A percentile compares a stretch with the other conserved stretches of the same genome.
Conservation (phyloP, 192 early-diverging fungal genomes). For the Umbelopsis vinacea region DNA sequence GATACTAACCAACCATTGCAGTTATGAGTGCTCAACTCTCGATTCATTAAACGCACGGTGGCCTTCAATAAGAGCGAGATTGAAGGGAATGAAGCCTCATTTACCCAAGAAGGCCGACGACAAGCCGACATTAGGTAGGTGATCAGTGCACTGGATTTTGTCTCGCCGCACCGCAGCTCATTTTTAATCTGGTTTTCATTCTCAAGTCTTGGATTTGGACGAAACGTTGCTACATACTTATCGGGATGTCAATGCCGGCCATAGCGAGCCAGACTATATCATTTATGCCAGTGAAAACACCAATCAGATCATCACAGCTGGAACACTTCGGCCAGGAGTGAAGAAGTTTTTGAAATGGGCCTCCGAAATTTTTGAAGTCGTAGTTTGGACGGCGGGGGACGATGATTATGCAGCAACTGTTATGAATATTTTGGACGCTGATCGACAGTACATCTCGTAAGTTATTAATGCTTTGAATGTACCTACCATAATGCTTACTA, state of each 20-base stretch:
- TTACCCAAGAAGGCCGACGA: constrained; percentile 42
- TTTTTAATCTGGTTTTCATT: neutral
- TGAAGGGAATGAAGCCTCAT: constrained; percentile 39
- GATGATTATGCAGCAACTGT: constrained; percentile 40
- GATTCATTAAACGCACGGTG: constrained; percentile 42
- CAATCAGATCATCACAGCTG: constrained; percentile 30
- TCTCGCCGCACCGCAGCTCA: neutral
- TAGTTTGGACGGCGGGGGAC: constrained; percentile 44
- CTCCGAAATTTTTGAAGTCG: constrained; percentile 38
- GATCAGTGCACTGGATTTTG: neutral
- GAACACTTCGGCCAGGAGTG: constrained; percentile 38
- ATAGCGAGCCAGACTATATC: constrained; percentile 33
- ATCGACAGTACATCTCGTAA: constrained; percentile 38
- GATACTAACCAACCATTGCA: neutral
- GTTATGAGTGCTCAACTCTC: constrained; percentile 39
- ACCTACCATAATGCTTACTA: neutral
- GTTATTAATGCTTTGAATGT: neutral
- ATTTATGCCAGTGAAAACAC: constrained; percentile 34
- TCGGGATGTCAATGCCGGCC: constrained; percentile 15
- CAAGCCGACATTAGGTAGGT: constrained; percentile 39
- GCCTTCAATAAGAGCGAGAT: constrained; percentile 39
- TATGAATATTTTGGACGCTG: constrained; percentile 34
- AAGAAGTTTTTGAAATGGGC: constrained; percentile 40
- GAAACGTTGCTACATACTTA: constrained; percentile 46
- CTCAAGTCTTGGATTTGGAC: constrained; percentile 40